Evolutionary conservation across 1,139 yeast genomes (phyloP).

Genomic region (Zygosaccharomyces sapae): DNA sequence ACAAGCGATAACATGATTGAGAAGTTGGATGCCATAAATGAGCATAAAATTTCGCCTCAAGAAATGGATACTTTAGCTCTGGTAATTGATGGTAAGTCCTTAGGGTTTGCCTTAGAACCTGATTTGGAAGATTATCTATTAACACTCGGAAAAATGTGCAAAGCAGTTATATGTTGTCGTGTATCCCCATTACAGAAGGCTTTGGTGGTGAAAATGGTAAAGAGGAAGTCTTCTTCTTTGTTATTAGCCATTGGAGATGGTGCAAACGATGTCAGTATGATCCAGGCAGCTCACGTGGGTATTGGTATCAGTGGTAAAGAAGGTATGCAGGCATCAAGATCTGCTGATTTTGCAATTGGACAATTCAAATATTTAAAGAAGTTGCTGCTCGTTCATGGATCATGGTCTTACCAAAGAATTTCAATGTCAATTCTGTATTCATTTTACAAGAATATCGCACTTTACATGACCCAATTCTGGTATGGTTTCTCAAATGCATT

Average conservation of each 20-base stretch:
- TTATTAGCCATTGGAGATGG: conserved; percentile 96
- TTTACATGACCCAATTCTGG: conserved; percentile 99
- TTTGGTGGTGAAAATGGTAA: conserved; percentile 86
- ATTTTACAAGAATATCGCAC: conserved; percentile 89
- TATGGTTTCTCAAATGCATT: conserved; percentile 87
- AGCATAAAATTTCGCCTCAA: conserved; percentile 58
- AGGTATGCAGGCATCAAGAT: conserved; percentile 98
- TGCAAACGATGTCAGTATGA: conserved; percentile 98
- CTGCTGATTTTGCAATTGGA: conserved; percentile 96
- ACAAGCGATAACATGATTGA: conserved; percentile 68
- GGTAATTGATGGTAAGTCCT: conserved; percentile 89
- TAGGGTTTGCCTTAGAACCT: conserved; percentile 76
- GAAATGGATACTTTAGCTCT: conserved; percentile 83
- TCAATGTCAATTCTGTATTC: conserved; percentile 90
- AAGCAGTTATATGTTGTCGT: conserved; percentile 95
- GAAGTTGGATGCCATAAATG: conserved; percentile 69
- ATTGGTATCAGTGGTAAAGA: conserved; percentile 98
- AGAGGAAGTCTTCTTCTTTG: conserved; percentile 71
- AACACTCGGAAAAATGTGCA: conserved; percentile 78
- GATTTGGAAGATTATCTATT: conserved; percentile 76
- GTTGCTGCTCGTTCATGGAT: conserved; percentile 85
- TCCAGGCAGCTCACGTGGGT: conserved; percentile 98
- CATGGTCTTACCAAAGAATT: conserved; percentile 96
- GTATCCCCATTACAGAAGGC: conserved; percentile 98
- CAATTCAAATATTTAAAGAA: conserved; percentile 86